Percentiles rank a stretch among this genome's conserved stretches.
These are phyloP conservation scores for Mrakia blollopis DNA, from an alignment of 768 basidiomycete genomes.

Conservation along the genomic window DNA sequence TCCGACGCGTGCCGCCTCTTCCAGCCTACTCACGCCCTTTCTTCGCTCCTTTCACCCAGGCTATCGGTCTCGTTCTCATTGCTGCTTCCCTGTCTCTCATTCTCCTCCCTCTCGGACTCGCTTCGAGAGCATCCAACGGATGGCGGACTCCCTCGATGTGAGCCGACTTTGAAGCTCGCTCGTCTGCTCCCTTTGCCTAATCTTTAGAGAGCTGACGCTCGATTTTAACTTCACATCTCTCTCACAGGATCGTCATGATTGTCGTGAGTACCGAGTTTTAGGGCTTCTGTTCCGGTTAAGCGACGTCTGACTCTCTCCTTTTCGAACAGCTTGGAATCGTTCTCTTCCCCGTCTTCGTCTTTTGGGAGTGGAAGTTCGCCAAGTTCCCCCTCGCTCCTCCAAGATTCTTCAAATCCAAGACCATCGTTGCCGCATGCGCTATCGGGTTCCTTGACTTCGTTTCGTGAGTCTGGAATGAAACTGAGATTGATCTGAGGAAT, in stretches of 20 bases:
- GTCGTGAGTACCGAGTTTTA: slow-evolving; percentile 13
- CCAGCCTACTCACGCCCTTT: not conserved
- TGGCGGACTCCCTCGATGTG: slow-evolving; percentile 42
- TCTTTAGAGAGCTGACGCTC: too few species aligned
- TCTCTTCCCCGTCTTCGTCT: slow-evolving; percentile 35
- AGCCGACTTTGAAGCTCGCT: too few species aligned
- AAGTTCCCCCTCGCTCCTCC: slow-evolving; percentile 58
- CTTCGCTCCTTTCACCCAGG: not conserved
- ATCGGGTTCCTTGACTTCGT: slow-evolving; percentile 55
- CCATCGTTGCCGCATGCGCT: slow-evolving; percentile 56
- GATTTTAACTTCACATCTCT: too few species aligned
- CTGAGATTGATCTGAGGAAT: too few species aligned
- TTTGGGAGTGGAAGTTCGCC: slow-evolving; percentile 51
- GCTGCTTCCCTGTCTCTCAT: slow-evolving; percentile 44
- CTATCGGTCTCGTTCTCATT: slow-evolving; percentile 41
- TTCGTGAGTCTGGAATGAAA: slow-evolving; percentile 26
- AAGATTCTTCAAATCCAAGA: slow-evolving; percentile 56
- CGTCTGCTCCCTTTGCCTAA: too few species aligned
- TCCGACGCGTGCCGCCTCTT: not conserved
- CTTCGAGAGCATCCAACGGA: slow-evolving; percentile 34
- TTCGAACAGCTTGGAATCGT: slow-evolving; percentile 39
- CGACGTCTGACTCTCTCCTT: not conserved
- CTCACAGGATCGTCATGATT: slow-evolving; percentile 30
- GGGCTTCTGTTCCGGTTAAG: too few species aligned
- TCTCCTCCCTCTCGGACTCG: slow-evolving; percentile 43